These are phyloP conservation scores for Casuarina glauca DNA, from an alignment of 306 rosid genomes.

Conservation along the genomic window DNA sequence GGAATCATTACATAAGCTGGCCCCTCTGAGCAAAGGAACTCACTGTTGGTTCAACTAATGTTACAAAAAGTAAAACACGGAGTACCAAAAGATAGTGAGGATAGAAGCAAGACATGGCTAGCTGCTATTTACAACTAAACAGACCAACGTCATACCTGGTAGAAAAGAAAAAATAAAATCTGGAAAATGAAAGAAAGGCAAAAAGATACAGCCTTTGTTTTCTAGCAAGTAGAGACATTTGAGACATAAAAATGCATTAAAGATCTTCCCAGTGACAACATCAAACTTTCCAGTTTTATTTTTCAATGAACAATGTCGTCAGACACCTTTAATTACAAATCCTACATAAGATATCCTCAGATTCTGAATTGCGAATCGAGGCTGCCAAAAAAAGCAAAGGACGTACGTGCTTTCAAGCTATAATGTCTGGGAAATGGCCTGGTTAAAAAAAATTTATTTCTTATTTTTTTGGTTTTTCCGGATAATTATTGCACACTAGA, in stretches of 20 bases:
- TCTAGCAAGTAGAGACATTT: not conserved
- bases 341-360: not conserved
- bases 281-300: not conserved
- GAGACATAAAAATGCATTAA: not conserved
- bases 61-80: not conserved
- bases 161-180: not conserved
- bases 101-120: not conserved
- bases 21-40: not conserved
- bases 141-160: not conserved
- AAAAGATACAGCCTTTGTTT: not conserved
- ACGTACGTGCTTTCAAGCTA: not conserved
- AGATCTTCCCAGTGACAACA: not conserved
- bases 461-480: not conserved
- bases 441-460: not conserved
- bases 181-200: not conserved
- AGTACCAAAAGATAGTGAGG: not conserved
- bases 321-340: not conserved
- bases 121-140: not conserved
- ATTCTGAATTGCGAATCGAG: not conserved
- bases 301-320: not conserved
- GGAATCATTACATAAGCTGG: not conserved
- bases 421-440: not conserved
- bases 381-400: constrained; percentile 2
- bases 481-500: not conserved
- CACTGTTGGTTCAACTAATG: not conserved